Evolutionary conservation across 202 grass and related monocot species (phyloP), one percentile per base, ranked within the genome.

Genomic region (Brachypodium distachyon): DNA sequence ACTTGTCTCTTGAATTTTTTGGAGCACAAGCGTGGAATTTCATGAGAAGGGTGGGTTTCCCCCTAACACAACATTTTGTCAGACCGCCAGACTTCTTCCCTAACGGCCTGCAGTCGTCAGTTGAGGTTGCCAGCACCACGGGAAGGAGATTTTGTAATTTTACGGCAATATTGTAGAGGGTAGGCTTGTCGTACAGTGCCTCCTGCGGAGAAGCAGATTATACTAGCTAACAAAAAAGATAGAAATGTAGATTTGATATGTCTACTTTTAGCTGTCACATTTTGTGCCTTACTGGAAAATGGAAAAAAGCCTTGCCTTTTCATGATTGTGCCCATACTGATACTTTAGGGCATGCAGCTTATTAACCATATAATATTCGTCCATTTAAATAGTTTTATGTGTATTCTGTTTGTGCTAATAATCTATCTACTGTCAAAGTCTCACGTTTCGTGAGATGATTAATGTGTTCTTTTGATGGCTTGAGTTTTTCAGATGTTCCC

Each of bases 91-190:
- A 59, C 54, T 76, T 81, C 40, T 67, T 83, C 76, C 76, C 43
- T 40, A 75, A 67, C 36, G 44, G 43, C 25, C 28, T 84, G 60
- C 73, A 65, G 58, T 88, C 5, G 39, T 80, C 32, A 42, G 38
- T 84, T 72, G 62, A 83, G 82, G 70, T 60, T 87, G 77, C 57
- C 71, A 90, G 76, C 18, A 52, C 55, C 55, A 77, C 8, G 72
- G 77, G 73, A 58, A 61, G 55, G 64, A 77, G 33, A 83, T 93
- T 93, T 96, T 93, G 93, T 93, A 96, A 81, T 82, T 87, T 89
- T 60, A 81, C 80, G 67, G 78, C 79, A 36, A 72, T 67, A 86
- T 81, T 93, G 86, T 84, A 89, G 83, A 87, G 72, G 81, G 81
- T 66, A 70, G 68, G 83, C 88, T 88, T 77, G 39, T 73, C 66